Evolutionary conservation across 306 rosid genomes (phyloP), one percentile per base, ranked within the genome.

Genomic region (Rosa multiflora): DNA sequence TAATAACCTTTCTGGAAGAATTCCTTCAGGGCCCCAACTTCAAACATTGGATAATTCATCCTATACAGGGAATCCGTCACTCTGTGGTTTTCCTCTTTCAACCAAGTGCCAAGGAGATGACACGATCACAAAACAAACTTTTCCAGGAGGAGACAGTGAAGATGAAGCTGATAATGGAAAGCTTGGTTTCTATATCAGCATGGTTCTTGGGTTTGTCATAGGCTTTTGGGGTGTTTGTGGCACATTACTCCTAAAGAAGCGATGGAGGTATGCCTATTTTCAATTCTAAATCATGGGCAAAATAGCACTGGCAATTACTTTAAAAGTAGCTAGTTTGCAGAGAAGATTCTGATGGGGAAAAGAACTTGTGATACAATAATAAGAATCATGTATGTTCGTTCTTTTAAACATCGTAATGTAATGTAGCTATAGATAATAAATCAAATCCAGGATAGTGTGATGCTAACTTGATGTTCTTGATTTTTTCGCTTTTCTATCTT

Each of bases 1-100:
- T 70, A 78, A 78, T 12, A 8, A 58, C 32, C 72, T 78, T 6
- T 21, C 37, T 26, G 72, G 82, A 18, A 29, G 52, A 59, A 78
- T 70, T 20, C 77, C 77, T 58, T 29, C 68, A 29, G 68, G 68
- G 6, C 5, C 0, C 68, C 68, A 29, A 29, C 68, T 62, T 13
- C 68, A 62, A 4, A 62, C 42, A 13, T n/a, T 63, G 4, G 42
- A 63, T 5, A 32, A 63, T 32, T 32, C 68, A 63, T 63, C 68
- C 10, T 63, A 63, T 1, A 0, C 0, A 10, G 68, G 3, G 20
- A 63, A 29, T 63, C 43, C n/a, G 14, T 13, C 18, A 6, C 68
- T 32, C 4, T 63, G 68, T 5, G 68, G 43, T 10, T 63, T 32
- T 63, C 68, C 68, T 29, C 68, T 32, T 23, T 10, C 67, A 32